Base-by-base conservation (phyloP, 768 basidiomycete genomes). In the Amanita pallidorosea region DNA sequence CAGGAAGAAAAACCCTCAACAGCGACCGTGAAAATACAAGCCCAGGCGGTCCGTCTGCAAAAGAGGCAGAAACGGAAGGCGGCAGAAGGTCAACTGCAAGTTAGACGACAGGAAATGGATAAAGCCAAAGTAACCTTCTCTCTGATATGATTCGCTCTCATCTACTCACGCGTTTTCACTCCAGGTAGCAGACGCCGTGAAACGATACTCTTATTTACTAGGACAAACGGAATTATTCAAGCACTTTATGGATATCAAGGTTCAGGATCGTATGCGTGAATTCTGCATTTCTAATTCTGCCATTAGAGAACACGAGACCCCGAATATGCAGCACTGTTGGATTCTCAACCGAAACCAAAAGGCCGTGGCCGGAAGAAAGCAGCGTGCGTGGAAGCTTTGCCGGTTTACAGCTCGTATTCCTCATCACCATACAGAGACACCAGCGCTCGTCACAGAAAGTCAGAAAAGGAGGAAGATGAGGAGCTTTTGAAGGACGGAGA, bases 171-270 rank as follows among this genome's bases (percentile, higher is more conserved):
- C 58, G 59, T 42, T 15, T 34, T 41, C 48, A 15, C 12, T 12
- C 18, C 56, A 97, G 91, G 77, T 93, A 36, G 70, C 89, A 17
- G 94, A 97, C 61, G 90, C 93, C 8, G 88, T 97, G 54, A 98
- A 98, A 65, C 85, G 93, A 15, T 98, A 97, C 63, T 89, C 88
- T 2, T 98, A 97, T 66, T 79, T 98, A n/a, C 77, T 99, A 2
- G 96, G 96, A 7, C 94, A 99, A 65, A 98, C 95, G 0, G 96
- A 98, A 57, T 74, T 98, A 17, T 99, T 99, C 74, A 91, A 92
- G 58, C 95, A 98, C 65, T 98, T 98, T 62, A 89, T 97, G 6
- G 92, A 97, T 63, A 85, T 97, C 67, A 96, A 96, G 78, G 91
- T 88, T 18, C 23, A 72, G 25, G 7, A 12, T 33, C 11, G 29